A percentile compares a stretch with the other conserved stretches of the same genome.
These are phyloP conservation scores for Diutina pseudorugosa DNA, from an alignment of 1,139 yeast genomes.

Conservation along the genomic window DNA sequence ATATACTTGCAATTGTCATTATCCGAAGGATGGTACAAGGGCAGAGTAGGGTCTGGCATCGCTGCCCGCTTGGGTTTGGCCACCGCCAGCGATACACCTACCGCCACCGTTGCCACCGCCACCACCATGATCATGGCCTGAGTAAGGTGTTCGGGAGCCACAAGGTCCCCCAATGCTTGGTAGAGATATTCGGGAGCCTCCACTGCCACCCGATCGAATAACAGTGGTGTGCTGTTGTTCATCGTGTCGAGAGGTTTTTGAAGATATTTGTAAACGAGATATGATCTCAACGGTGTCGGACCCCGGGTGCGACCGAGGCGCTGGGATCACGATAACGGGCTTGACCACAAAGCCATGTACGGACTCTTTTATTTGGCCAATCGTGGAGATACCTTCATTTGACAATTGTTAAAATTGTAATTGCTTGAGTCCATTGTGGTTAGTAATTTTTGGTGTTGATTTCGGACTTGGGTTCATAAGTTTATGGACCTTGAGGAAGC, in stretches of 20 bases:
- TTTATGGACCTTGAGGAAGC: too few species aligned
- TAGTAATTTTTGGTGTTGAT: too few species aligned
- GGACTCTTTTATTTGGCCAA: too few species aligned
- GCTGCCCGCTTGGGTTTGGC: not conserved
- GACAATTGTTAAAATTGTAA: too few species aligned
- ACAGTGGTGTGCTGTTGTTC: not conserved
- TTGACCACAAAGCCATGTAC: too few species aligned
- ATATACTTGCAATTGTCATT: not conserved
- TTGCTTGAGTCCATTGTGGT: too few species aligned
- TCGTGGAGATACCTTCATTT: too few species aligned
- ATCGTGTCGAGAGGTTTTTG: not conserved
- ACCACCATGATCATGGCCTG: not conserved
- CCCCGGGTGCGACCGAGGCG: too few species aligned
- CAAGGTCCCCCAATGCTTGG: not conserved
- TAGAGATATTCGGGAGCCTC: not conserved
- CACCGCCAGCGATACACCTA: not conserved
- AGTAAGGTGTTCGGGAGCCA: not conserved
- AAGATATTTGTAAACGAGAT: too few species aligned
- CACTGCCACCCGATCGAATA: not conserved
- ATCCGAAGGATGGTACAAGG: not conserved
- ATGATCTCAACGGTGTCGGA: too few species aligned
- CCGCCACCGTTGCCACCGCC: not conserved
- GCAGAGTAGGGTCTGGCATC: not conserved
- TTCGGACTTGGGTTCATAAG: too few species aligned
- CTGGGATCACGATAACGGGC: too few species aligned